Evolutionary conservation across 108 stramenopile genomes (phyloP).

Genomic region (Cyclotella cryptica): DNA sequence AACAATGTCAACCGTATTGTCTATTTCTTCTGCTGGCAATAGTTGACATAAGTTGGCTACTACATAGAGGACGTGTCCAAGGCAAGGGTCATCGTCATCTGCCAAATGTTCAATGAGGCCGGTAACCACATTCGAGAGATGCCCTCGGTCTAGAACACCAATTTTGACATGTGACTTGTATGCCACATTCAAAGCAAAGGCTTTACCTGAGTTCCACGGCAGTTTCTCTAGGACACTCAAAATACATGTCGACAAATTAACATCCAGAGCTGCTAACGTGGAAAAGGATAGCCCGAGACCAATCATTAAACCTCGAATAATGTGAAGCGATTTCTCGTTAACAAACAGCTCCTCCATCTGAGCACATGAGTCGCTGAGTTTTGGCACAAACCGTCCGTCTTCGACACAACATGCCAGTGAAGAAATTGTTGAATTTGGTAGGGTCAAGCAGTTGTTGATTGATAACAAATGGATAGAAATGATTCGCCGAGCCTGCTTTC

Average conservation of each 20-base stretch:
- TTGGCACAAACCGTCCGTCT: slow-evolving; percentile 35
- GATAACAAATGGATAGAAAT: slow-evolving; percentile 50
- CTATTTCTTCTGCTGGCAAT: slow-evolving; percentile 18
- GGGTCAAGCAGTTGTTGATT: slow-evolving; percentile 47
- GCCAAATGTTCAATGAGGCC: background rate
- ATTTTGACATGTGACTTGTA: slow-evolving; percentile 38
- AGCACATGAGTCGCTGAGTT: slow-evolving; percentile 40
- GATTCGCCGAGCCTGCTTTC: slow-evolving; percentile 3
- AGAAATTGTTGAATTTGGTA: slow-evolving; percentile 23
- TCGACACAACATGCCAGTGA: slow-evolving; percentile 50
- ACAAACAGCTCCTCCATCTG: slow-evolving; percentile 18
- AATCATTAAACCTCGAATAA: slow-evolving; percentile 57
- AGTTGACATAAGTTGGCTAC: slow-evolving; percentile 31
- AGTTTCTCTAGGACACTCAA: slow-evolving; percentile 58
- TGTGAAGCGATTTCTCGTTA: slow-evolving; percentile 31
- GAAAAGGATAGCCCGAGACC: slow-evolving; percentile 56
- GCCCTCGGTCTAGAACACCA: slow-evolving; percentile 41
- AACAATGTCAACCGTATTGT: slow-evolving; percentile 22
- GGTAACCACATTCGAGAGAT: slow-evolving; percentile 32
- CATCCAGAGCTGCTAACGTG: slow-evolving; percentile 44
- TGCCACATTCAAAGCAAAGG: slow-evolving; percentile 52
- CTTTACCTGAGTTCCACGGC: slow-evolving; percentile 74
- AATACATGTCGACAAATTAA: slow-evolving; percentile 52
- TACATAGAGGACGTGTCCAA: slow-evolving; percentile 33
- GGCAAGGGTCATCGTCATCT: slow-evolving; percentile 5